Conservation (phyloP, 257 asterid genomes). For the Echites panduratus region DNA sequence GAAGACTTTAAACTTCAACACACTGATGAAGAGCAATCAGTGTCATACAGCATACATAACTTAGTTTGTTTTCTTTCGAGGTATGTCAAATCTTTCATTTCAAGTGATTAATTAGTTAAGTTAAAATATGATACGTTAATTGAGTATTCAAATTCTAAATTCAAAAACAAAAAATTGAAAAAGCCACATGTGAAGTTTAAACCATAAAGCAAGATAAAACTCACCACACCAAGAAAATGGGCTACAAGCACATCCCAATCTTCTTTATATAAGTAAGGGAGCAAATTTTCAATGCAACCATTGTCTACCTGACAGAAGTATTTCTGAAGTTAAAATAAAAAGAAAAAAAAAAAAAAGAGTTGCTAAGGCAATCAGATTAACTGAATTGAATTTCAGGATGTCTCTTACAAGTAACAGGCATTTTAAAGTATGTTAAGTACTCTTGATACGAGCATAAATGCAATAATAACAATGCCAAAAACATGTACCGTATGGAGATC, state of each 20-base stretch:
- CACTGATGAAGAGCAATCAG: too few species aligned
- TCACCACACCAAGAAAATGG: conserved; percentile 96
- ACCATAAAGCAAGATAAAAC: conserved; percentile 15
- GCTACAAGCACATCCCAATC: conserved; percentile 96
- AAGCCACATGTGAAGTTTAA: background rate
- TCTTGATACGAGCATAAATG: background rate
- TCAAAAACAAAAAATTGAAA: background rate
- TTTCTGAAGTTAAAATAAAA: conserved; percentile 13
- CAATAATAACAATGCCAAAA: conserved; percentile 2
- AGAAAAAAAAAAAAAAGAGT: background rate
- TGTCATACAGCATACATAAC: background rate
- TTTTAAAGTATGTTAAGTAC: background rate
- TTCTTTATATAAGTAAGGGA: conserved; percentile 63
- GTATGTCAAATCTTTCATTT: background rate
- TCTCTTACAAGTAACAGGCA: background rate
- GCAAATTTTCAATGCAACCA: conserved; percentile 75
- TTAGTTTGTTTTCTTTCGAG: background rate
- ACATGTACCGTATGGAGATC: conserved; percentile 74
- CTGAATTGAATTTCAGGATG: background rate
- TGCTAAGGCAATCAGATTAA: background rate
- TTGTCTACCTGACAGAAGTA: conserved; percentile 65
- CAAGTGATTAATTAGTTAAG: background rate
- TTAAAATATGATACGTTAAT: background rate
- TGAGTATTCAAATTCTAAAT: background rate
- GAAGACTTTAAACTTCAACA: too few species aligned